Evolutionary conservation across 1,139 yeast species (phyloP), one percentile per base, ranked within the genome.

Genomic region (Candida sp.): DNA sequence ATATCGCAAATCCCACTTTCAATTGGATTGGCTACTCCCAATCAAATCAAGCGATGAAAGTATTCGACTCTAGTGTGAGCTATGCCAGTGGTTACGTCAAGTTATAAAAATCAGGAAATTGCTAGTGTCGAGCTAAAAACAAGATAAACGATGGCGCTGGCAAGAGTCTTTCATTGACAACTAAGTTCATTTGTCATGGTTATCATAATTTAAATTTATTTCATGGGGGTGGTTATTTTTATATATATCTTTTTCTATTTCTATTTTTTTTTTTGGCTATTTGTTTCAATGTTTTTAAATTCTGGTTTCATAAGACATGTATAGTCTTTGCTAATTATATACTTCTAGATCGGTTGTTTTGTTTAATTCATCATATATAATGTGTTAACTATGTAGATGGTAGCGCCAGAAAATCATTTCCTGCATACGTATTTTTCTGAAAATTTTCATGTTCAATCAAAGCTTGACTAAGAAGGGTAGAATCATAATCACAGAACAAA

Each of bases 21-120:
- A 58, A 76, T 27, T 90, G 97, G 96, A 71, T 85, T 19, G 90
- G 88, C 1, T 93, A 93, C 59, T 70, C 85, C 1, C 98, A 93
- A 63, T 87, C 96, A 56, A 79, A 82, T 41, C 61, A 64, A 22
- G 95, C 76, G 1, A 54, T 53, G 0, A 58, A 61, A 19, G 54
- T 68, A 2, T 50, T 58, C 21, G 97, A 90, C 42, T 81, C 91
- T 54, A 84, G 97, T 66, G 96, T 93, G 38, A 85, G 95, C 46
- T 93, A 93, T 60, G 96, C 95, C 1, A 80, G 96, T 39, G 98
- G 95, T 0, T 87, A 79, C 57, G 87, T 63, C 7, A 42, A 39
- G 39, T 36, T 53, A 23, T 48, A 19, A 39, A 5, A 15, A 19
- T 8, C 21, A 5, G 21, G 8, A 25, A 25, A 25, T 25, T 9